Evolutionary conservation across 257 asterid genomes (phyloP), one percentile per base, ranked within the genome.

Genomic region (Lantana camara): DNA sequence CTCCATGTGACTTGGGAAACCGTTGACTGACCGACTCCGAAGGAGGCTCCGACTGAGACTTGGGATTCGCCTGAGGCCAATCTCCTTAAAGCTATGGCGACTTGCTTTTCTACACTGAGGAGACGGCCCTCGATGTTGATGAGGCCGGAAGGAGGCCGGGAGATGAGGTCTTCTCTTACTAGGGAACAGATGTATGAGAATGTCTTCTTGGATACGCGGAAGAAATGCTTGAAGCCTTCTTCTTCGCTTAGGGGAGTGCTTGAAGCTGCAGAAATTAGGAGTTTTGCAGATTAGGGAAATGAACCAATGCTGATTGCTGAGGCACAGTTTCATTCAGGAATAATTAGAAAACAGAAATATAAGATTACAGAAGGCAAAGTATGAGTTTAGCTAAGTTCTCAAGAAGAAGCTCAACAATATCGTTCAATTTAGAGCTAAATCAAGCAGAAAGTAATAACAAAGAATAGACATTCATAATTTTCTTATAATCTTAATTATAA

Each of bases 1-100:
- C 99, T 77, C 97, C 97, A 94, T 1, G 99, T 94, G 52, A 94
- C 95, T 69, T 94, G 99, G 34, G 99, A 94, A 51, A 90, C 99
- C 0, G 99, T 94, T 9, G 99, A 94, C 68, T 94, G 97, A 56
- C 97, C 97, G 6, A 94, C 97, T 14, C 96, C 96, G 64, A 94
- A 94, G 52, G 99, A 90, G 44, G 96, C 91, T 60, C 97, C 99
- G 6, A 94, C 95, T 0, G 96, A 90, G 48, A 94, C 96, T 77
- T 94, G 99, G 65, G 99, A 94, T 68, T 94, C 99, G 11, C 97
- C 99, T 0, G 99, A 94, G 51, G 99, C 97, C 56, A 94, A 70
- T 52, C 99, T 75, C 70, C 96, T 77, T 40, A 94, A 37, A 11
- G 99, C 99, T 45, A 94, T 94, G 0, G 97, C 99, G 52, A 86